Evolutionary conservation across 192 early-diverging fungal genomes (phyloP), one percentile per base, ranked within the genome.

Genomic region (Phycomyces blakesleeanus): DNA sequence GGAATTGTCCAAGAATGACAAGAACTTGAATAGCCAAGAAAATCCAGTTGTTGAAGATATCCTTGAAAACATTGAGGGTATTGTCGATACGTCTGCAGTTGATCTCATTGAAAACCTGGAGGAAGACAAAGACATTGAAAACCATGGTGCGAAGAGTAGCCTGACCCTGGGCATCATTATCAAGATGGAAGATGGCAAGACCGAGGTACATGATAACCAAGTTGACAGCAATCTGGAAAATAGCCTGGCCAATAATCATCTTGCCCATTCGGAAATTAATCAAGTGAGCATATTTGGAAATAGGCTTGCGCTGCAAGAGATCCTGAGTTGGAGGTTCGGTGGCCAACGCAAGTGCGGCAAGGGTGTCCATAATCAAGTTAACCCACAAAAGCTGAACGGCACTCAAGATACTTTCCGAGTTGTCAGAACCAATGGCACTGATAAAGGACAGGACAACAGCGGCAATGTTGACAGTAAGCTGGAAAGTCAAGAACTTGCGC

Each of bases 381-480:
- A 97, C 85, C 91, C 92, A 97, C 57, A 97, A 83, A 71, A 97
- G 78, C 75, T 97, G 95, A 51, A 96, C 88, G 11, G 93, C 92
- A 20, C 88, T 90, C 62, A 97, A 80, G 18, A 91, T 86, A 4
- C 88, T 87, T 51, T 86, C 78, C 64, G 85, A 83, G 16, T 80
- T 78, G 12, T 87, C 74, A 47, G 89, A 88, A 27, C 71, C 64
- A 27, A 89, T 78, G 6, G 88, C 79, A 40, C 83, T 84, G 51
- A 83, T 76, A 42, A 91, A 88, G 6, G 90, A 86, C 40, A 91
- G 71, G 9, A 84, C 63, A 24, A 91, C 90, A 21, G 90, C 90
- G 5, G 88, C 82, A 61, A 91, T 87, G 72, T 91, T 91, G 60
- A 91, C 88, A 9, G 91, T 89, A 37, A 92, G 81, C 78, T 92